A percentile compares a stretch with the other conserved stretches of the same genome.
phyloP scores from a whole-genome alignment of 805 yeast genomes.

The Candida wancherniae region DNA sequence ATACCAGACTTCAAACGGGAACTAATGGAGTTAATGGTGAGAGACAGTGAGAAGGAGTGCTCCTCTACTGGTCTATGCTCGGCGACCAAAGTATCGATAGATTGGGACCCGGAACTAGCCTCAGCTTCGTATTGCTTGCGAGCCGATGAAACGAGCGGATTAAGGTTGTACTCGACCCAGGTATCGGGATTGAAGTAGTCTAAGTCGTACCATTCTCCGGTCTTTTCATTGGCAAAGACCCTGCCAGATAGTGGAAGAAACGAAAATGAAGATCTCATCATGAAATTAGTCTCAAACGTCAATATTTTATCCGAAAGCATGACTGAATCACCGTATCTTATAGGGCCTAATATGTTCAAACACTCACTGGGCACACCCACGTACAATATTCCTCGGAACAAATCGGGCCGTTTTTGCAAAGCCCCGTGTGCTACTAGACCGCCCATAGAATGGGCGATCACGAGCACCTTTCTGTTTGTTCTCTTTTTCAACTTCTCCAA shows the following conservation, averaged over 20 bases:
- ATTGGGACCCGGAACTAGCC: conserved; percentile 2
- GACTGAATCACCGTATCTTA: conserved; percentile 77
- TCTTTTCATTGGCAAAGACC: conserved; percentile 60
- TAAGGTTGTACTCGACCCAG: conserved; percentile 73
- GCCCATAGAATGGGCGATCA: conserved; percentile 94
- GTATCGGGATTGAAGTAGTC: conserved; percentile 77
- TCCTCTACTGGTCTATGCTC: conserved; percentile 5
- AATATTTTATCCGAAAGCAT: conserved; percentile 67
- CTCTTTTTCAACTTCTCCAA: conserved; percentile 42
- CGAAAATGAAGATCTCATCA: conserved; percentile 79
- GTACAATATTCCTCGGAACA: conserved; percentile 72
- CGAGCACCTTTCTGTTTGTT: conserved; percentile 56
- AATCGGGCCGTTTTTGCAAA: conserved; percentile 58
- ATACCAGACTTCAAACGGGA: conserved; percentile 18
- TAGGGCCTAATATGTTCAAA: conserved; percentile 80
- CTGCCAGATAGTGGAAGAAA: conserved; percentile 75
- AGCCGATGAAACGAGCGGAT: conserved; percentile 60
- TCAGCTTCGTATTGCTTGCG: conserved; percentile 17
- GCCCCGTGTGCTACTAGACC: conserved; percentile 82
- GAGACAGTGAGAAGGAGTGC: conserved; percentile 2
- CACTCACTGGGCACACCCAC: conserved; percentile 84
- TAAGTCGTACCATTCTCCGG: conserved; percentile 54
- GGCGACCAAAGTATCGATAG: conserved; percentile 11
- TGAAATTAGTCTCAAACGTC: conserved; percentile 77
- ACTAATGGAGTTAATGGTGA: conserved; percentile 17